Percentiles rank a stretch among this genome's conserved stretches.
These are phyloP conservation scores for Choiromyces venosus DNA, from an alignment of 495 filamentous ascomycete genomes.

Conservation along the genomic window DNA sequence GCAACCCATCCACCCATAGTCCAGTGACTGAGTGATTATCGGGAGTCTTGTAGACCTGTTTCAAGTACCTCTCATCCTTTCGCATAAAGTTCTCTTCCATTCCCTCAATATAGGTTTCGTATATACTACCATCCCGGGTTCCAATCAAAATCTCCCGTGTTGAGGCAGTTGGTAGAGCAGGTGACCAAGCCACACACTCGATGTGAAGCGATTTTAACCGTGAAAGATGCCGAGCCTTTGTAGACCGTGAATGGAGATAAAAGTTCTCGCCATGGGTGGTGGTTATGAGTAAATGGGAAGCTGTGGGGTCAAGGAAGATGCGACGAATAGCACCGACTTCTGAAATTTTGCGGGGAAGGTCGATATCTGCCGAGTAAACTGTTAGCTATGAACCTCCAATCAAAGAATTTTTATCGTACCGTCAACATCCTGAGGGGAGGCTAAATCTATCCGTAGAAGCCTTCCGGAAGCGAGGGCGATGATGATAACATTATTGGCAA, in stretches of 20 bases:
- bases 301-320: slow-evolving; percentile 95
- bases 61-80: slow-evolving; percentile 87
- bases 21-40: slow-evolving; percentile 75
- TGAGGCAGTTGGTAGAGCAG: slow-evolving; percentile 88
- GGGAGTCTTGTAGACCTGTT: slow-evolving; percentile 66
- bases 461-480: slow-evolving; percentile 81
- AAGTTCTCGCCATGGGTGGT: slow-evolving; percentile 92
- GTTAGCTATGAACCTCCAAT: slow-evolving; percentile 3
- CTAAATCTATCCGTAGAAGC: slow-evolving; percentile 88
- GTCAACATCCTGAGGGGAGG: slow-evolving; percentile 90
- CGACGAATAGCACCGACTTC: slow-evolving; percentile 86
- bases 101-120: slow-evolving; percentile 93
- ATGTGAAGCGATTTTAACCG: slow-evolving; percentile 79
- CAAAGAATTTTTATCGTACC: slow-evolving; percentile 51
- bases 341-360: slow-evolving; percentile 86
- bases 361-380: slow-evolving; percentile 64
- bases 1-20: slow-evolving; percentile 69
- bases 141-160: slow-evolving; percentile 94
- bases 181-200: slow-evolving; percentile 91
- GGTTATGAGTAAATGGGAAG: slow-evolving; percentile 86
- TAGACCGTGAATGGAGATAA: slow-evolving; percentile 92
- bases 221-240: slow-evolving; percentile 73
- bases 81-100: slow-evolving; percentile 80
- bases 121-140: slow-evolving; percentile 84
- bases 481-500: slow-evolving; percentile 93